Conservation (phyloP, 352 stramenopile species). For the Globisporangium spiculum region DNA sequence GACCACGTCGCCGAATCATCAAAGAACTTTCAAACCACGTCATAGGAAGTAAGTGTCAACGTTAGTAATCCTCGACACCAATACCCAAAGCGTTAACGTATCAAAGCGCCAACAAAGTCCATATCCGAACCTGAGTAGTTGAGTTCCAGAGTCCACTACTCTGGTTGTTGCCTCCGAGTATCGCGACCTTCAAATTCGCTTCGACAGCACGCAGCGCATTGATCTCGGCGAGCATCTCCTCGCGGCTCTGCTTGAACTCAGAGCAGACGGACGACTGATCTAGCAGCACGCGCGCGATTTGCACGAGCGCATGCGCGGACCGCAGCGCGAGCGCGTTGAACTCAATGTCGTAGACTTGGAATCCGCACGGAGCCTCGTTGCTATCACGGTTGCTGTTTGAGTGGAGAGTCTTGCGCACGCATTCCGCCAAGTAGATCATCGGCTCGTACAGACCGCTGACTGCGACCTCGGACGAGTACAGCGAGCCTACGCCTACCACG, state of each 20-base stretch:
- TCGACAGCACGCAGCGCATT: conserved; percentile 27
- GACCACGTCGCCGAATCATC: conserved; percentile 30
- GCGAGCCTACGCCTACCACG: conserved; percentile 28
- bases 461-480: conserved; percentile 32
- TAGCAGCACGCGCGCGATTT: conserved; percentile 61
- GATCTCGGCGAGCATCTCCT: conserved; percentile 48
- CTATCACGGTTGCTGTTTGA: not conserved
- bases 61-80: not conserved
- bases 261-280: conserved; percentile 62
- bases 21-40: conserved; percentile 36
- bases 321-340: conserved; percentile 79
- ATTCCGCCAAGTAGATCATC: conserved; percentile 71
- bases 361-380: conserved; percentile 11
- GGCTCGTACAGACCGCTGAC: conserved; percentile 71
- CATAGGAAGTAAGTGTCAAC: not conserved
- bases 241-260: conserved; percentile 35
- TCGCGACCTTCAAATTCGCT: conserved; percentile 28
- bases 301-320: conserved; percentile 53
- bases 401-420: conserved; percentile 10
- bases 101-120: not conserved
- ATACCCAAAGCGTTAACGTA: not conserved
- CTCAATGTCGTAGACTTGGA: conserved; percentile 72
- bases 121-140: conserved; percentile 34
- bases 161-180: conserved; percentile 38
- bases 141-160: conserved; percentile 63